These are phyloP conservation scores for Yamadazyma spencermartinsiae DNA, from an alignment of 1,139 yeast species.

Conservation along the genomic window DNA sequence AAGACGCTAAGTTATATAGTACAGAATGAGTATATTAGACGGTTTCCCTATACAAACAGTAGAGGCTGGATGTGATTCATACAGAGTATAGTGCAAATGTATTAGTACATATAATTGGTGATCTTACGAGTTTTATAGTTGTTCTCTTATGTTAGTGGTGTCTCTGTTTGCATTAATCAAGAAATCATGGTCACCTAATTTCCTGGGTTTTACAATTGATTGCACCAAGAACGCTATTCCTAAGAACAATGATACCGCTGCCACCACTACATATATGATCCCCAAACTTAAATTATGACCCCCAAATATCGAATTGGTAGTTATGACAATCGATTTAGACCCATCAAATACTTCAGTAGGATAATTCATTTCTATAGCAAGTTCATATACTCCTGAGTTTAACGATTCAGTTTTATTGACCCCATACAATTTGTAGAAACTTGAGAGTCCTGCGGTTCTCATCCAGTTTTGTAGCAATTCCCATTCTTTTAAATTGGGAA, in stretches of 20 bases:
- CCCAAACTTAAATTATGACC: slow-evolving; percentile 72
- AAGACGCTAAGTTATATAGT: too few relatives aligned
- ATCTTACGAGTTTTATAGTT: slow-evolving; percentile 17
- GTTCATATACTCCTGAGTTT: slow-evolving; percentile 57
- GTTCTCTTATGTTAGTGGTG: slow-evolving; percentile 26
- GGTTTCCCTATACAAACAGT: too few relatives aligned
- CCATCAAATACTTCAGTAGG: slow-evolving; percentile 73
- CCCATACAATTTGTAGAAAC: slow-evolving; percentile 66
- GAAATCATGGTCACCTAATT: slow-evolving; percentile 48
- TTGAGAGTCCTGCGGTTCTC: slow-evolving; percentile 79
- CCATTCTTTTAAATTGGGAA: slow-evolving; percentile 62
- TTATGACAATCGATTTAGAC: slow-evolving; percentile 61
- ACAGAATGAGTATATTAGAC: too few relatives aligned
- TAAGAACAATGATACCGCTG: slow-evolving; percentile 49
- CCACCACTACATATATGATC: slow-evolving; percentile 65
- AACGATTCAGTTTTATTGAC: slow-evolving; percentile 52
- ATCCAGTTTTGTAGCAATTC: slow-evolving; percentile 71
- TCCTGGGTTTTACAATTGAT: slow-evolving; percentile 47
- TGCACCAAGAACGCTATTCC: slow-evolving; percentile 49
- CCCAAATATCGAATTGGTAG: slow-evolving; percentile 69
- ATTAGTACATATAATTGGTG: background rate
- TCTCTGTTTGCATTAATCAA: slow-evolving; percentile 21
- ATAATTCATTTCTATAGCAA: slow-evolving; percentile 63
- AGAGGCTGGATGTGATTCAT: too few relatives aligned
- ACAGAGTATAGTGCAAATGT: too few relatives aligned